Percentiles rank a stretch among this genome's conserved stretches.
Conservation (phyloP, 2,329 filamentous ascomycete species). For the Magnaporthales sp. region DNA sequence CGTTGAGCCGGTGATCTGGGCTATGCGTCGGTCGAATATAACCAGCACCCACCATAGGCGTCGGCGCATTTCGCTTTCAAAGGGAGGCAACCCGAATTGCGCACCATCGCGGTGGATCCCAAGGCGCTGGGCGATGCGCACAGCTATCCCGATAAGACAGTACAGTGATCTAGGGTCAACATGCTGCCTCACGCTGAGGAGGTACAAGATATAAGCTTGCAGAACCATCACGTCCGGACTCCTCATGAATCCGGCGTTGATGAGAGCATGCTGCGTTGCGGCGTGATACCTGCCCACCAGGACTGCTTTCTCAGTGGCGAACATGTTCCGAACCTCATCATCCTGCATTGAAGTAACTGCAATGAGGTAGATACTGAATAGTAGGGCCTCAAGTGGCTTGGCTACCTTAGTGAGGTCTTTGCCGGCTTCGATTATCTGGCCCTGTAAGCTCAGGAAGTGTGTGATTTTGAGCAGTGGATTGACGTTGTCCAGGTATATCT, state of each 20-base stretch:
- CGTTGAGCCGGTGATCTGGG: slow-evolving; percentile 54
- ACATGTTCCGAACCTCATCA: slow-evolving; percentile 38
- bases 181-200: slow-evolving; percentile 47
- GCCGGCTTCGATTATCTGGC: slow-evolving; percentile 54
- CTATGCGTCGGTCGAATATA: slow-evolving; percentile 58
- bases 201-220: slow-evolving; percentile 59
- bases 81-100: slow-evolving; percentile 40
- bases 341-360: slow-evolving; percentile 51
- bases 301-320: slow-evolving; percentile 42
- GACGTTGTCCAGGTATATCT: slow-evolving; percentile 61
- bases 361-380: slow-evolving; percentile 58
- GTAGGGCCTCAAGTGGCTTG: slow-evolving; percentile 53
- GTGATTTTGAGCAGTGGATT: slow-evolving; percentile 61
- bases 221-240: slow-evolving; percentile 56
- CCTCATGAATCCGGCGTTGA: slow-evolving; percentile 59
- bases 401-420: slow-evolving; percentile 44
- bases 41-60: slow-evolving; percentile 67
- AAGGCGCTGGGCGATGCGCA: slow-evolving; percentile 60
- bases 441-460: slow-evolving; percentile 57
- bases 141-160: slow-evolving; percentile 54
- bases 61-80: slow-evolving; percentile 62
- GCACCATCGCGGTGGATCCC: slow-evolving; percentile 57
- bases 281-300: slow-evolving; percentile 45
- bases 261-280: slow-evolving; percentile 54
- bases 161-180: slow-evolving; percentile 53